phyloP scores from a whole-genome alignment of 176 grass and related monocot species.

The Raddia guianensis region DNA sequence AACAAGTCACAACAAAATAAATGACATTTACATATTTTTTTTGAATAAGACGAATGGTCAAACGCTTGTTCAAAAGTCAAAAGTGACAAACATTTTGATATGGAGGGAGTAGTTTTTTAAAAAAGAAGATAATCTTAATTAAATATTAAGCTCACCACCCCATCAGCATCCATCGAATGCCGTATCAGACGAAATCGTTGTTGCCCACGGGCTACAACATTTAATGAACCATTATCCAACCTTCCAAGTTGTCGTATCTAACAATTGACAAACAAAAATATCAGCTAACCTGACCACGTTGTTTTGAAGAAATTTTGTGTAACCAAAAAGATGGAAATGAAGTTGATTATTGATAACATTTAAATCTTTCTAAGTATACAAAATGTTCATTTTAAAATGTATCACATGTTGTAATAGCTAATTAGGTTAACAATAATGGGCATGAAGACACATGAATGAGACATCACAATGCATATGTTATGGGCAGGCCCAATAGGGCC shows the following conservation, averaged over 20 bases:
- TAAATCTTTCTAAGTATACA: not conserved
- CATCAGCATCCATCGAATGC: constrained; percentile 72
- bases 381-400: constrained; percentile 21
- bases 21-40: no score
- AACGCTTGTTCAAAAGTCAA: no score
- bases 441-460: not conserved
- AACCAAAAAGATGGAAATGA: not conserved
- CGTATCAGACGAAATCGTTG: constrained; percentile 74
- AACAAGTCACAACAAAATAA: no score
- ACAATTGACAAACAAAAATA: constrained; percentile 29
- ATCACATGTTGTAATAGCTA: not conserved
- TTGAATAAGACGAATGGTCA: no score
- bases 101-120: constrained; percentile 9
- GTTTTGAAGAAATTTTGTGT: constrained; percentile 17
- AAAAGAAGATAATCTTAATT: not conserved
- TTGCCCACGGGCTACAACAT: constrained; percentile 89
- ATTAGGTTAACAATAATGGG: not conserved
- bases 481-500: no score
- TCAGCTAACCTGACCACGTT: not conserved
- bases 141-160: constrained; percentile 63
- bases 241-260: constrained; percentile 82
- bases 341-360: not conserved
- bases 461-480: not conserved
- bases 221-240: constrained; percentile 69
- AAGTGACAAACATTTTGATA: no score